phyloP scores from a whole-genome alignment of 352 stramenopile genomes.

The Blastocystis sp. region DNA sequence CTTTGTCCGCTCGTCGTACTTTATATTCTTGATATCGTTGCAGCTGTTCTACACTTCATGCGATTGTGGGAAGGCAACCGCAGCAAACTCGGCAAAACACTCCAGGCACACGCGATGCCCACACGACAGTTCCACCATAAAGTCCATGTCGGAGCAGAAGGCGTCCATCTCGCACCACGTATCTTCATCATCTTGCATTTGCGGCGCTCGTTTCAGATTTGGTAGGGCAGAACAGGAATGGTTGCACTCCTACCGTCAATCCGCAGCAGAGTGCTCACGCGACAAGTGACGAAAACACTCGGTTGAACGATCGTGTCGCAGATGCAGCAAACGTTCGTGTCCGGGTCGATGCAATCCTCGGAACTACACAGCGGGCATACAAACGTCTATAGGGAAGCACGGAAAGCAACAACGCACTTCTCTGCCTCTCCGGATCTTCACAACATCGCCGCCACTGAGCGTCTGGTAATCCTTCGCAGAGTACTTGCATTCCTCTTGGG shows the following conservation, averaged over 20 bases:
- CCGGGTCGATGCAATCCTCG: constrained; percentile 57
- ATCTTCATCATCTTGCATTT: neutral
- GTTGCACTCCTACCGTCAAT: constrained; percentile 47
- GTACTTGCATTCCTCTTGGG: constrained; percentile 57
- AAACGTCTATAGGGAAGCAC: constrained; percentile 11
- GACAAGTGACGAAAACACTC: constrained; percentile 42
- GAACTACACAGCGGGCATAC: constrained; percentile 44
- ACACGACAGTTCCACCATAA: constrained; percentile 66
- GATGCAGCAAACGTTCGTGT: constrained; percentile 50
- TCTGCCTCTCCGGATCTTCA: constrained; percentile 42
- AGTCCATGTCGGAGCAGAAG: constrained; percentile 58
- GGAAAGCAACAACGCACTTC: neutral
- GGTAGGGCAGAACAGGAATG: constrained; percentile 46
- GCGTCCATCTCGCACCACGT: constrained; percentile 65
- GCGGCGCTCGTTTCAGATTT: constrained; percentile 29
- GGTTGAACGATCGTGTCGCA: constrained; percentile 57
- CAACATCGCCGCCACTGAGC: constrained; percentile 4
- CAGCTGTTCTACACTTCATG: constrained; percentile 24
- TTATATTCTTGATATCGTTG: constrained; percentile 44
- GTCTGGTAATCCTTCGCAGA: constrained; percentile 39
- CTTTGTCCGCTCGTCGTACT: constrained; percentile 45
- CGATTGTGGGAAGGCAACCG: neutral
- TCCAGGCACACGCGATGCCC: constrained; percentile 46
- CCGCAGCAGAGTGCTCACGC: neutral
- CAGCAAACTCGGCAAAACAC: constrained; percentile 54